phyloP scores from a whole-genome alignment of 495 filamentous ascomycete species.

The Apiosordaria backusii region DNA sequence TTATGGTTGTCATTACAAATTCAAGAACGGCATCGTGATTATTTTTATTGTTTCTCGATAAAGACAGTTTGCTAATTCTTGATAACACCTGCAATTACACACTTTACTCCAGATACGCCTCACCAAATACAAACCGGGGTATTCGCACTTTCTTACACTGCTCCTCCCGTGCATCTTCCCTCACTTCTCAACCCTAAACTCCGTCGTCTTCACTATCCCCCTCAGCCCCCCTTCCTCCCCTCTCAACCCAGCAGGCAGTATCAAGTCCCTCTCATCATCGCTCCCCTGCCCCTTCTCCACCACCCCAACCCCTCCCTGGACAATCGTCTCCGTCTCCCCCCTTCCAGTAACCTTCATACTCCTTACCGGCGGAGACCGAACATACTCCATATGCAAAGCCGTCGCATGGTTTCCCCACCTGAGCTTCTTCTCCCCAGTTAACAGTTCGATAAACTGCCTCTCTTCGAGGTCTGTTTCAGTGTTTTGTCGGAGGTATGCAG shows the following conservation, averaged over 20 bases:
- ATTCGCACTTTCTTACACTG: not conserved
- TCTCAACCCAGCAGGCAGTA: not conserved
- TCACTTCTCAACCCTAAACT: slow-evolving; percentile 15
- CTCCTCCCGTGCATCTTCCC: not conserved
- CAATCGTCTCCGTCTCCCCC: not conserved
- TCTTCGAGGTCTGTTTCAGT: not conserved
- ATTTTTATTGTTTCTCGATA: not conserved
- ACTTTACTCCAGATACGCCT: not conserved
- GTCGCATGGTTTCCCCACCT: not conserved
- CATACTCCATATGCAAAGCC: slow-evolving; percentile 12
- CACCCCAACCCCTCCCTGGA: not conserved
- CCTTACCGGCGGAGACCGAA: not conserved
- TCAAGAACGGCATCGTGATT: too few relatives aligned
- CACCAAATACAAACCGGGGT: not conserved
- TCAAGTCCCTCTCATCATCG: not conserved
- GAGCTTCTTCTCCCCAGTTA: not conserved
- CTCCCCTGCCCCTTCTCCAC: not conserved
- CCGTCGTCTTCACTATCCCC: slow-evolving; percentile 15
- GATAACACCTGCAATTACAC: not conserved
- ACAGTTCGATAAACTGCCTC: slow-evolving; percentile 3
- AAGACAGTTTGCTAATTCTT: not conserved
- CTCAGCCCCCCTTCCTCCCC: not conserved
- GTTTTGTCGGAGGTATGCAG: not conserved
- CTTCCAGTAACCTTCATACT: not conserved
- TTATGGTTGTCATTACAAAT: too few relatives aligned